phyloP scores from a whole-genome alignment of 768 basidiomycete genomes.

The Boletus speciosus region DNA sequence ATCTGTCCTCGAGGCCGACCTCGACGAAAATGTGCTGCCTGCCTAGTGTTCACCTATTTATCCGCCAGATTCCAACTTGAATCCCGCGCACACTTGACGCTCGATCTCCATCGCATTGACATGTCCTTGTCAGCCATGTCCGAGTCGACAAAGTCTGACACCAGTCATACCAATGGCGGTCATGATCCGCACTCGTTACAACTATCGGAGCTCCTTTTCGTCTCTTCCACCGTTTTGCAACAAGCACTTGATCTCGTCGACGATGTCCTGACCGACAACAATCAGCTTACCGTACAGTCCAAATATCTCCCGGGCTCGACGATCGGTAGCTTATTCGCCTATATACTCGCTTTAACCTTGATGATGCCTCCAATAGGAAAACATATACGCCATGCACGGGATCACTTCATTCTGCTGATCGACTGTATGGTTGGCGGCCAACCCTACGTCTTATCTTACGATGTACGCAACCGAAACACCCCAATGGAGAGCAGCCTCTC shows the following conservation, averaged over 20 bases:
- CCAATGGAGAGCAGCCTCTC: slow-evolving; percentile 73
- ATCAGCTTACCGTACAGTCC: slow-evolving; percentile 67
- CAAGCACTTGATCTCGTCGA: slow-evolving; percentile 76
- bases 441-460: slow-evolving; percentile 66
- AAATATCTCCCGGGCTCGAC: slow-evolving; percentile 82
- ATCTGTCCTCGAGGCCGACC: slow-evolving; percentile 25
- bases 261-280: slow-evolving; percentile 60
- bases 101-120: background rate
- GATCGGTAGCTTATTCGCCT: slow-evolving; percentile 52
- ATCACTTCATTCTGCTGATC: slow-evolving; percentile 72
- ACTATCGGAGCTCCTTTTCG: slow-evolving; percentile 56
- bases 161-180: slow-evolving; percentile 10
- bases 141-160: slow-evolving; percentile 8
- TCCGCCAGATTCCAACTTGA: background rate
- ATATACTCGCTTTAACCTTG: background rate
- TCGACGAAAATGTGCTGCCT: slow-evolving; percentile 15
- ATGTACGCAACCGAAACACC: slow-evolving; percentile 70
- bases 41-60: slow-evolving; percentile 18
- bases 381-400: slow-evolving; percentile 80
- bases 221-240: slow-evolving; percentile 61
- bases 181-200: slow-evolving; percentile 21
- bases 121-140: slow-evolving; percentile 24
- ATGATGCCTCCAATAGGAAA: slow-evolving; percentile 52
- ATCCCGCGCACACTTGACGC: background rate
- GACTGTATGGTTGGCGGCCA: slow-evolving; percentile 47